phyloP scores from a whole-genome alignment of 2,329 filamentous ascomycete genomes.

The Colletotrichum cuscutae region DNA sequence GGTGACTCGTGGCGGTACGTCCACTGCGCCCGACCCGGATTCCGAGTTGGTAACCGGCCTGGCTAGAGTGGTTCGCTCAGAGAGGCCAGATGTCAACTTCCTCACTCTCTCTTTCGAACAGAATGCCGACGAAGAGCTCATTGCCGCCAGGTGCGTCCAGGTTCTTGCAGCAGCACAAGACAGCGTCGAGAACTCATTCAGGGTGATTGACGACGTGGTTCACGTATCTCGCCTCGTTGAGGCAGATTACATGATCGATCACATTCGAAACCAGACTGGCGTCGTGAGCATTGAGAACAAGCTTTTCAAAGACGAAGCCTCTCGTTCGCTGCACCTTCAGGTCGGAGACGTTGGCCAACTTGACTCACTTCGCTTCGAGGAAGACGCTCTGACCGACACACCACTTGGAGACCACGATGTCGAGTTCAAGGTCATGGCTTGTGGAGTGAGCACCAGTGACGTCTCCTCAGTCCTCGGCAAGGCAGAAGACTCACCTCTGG shows the following conservation, averaged over 20 bases:
- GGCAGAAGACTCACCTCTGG: constrained; percentile 37
- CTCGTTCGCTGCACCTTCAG: constrained; percentile 45
- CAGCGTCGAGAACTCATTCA: constrained; percentile 15
- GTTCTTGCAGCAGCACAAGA: not conserved
- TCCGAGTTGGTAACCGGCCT: constrained; percentile 39
- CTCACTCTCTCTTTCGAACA: constrained; percentile 36
- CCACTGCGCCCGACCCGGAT: constrained; percentile 27
- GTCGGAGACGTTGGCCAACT: constrained; percentile 39
- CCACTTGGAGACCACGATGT: constrained; percentile 47
- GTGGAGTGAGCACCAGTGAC: constrained; percentile 58
- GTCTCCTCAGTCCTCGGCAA: constrained; percentile 46
- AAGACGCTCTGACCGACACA: constrained; percentile 36
- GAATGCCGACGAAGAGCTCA: not conserved
- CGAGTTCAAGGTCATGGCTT: constrained; percentile 53
- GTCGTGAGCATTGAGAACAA: constrained; percentile 4
- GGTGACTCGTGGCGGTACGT: constrained; percentile 27
- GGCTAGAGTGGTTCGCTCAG: constrained; percentile 37
- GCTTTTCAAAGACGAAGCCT: not conserved
- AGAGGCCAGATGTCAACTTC: constrained; percentile 37
- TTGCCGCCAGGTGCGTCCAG: constrained; percentile 19
- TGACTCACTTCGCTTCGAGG: constrained; percentile 40
- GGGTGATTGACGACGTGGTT: not conserved
- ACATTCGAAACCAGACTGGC: constrained; percentile 33
- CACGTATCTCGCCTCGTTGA: constrained; percentile 19
- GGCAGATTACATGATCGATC: constrained; percentile 24